Conservation (phyloP, 306 rosid genomes). For the Styphnolobium japonicum region DNA sequence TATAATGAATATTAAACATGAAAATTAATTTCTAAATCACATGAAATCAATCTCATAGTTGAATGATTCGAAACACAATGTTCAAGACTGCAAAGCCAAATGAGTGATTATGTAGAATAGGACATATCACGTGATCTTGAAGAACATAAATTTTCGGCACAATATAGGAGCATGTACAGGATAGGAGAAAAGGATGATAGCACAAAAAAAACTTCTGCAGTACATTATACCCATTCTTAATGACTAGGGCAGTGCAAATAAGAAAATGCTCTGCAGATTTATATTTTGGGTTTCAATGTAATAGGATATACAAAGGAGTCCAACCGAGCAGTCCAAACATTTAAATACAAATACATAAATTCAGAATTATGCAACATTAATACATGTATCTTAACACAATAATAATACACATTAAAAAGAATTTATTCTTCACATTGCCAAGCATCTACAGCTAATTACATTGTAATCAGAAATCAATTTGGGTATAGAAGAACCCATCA, state of each 20-base stretch:
- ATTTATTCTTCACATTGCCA: slow-evolving; percentile 43
- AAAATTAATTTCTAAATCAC: too few relatives aligned
- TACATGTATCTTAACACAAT: background rate
- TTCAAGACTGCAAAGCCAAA: background rate
- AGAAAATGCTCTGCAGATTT: background rate
- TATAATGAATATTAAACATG: too few relatives aligned
- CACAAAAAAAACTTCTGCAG: background rate
- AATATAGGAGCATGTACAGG: background rate
- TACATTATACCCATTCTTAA: background rate
- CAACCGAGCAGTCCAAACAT: background rate
- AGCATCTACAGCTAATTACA: slow-evolving; percentile 76
- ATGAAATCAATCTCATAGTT: too few relatives aligned
- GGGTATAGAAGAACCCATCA: slow-evolving; percentile 72
- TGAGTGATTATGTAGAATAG: background rate
- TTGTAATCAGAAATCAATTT: slow-evolving; percentile 45
- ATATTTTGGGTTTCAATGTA: background rate
- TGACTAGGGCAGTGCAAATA: background rate
- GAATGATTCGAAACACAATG: too few relatives aligned
- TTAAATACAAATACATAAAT: background rate
- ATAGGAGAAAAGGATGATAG: background rate
- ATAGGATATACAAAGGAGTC: background rate
- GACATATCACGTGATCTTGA: background rate
- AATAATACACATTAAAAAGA: background rate
- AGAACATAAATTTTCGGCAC: background rate
- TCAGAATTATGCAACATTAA: background rate